Conservation (phyloP, 768 basidiomycete genomes). For the Rhizopogon vesiculosus region DNA sequence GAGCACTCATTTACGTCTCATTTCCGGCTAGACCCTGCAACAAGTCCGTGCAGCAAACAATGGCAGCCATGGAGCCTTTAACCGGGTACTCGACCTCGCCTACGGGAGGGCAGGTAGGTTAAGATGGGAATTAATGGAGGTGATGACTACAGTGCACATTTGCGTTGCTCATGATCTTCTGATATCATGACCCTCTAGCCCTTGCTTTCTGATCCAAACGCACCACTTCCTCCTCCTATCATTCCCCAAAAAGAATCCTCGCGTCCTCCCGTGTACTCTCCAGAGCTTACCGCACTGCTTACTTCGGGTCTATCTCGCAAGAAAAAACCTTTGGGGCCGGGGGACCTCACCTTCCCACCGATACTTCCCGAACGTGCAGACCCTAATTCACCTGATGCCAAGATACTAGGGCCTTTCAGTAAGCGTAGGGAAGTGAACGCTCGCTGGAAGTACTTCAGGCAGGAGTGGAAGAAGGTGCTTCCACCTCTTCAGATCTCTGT, state of each 20-base stretch:
- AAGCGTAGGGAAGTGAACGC: constrained; percentile 72
- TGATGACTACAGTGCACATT: constrained; percentile 19
- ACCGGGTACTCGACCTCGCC: constrained; percentile 58
- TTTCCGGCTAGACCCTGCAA: constrained; percentile 42
- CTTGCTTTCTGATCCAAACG: constrained; percentile 43
- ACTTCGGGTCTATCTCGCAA: constrained; percentile 42
- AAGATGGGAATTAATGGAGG: constrained; percentile 64
- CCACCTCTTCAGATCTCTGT: constrained; percentile 56
- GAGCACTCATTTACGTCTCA: background rate
- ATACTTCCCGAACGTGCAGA: constrained; percentile 54
- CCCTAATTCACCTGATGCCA: constrained; percentile 52
- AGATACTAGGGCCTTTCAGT: constrained; percentile 60
- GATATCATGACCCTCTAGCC: constrained; percentile 36
- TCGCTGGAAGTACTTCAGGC: constrained; percentile 59
- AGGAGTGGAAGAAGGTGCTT: constrained; percentile 48
- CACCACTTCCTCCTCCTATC: constrained; percentile 39
- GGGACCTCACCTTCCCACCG: constrained; percentile 45
- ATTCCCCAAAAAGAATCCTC: constrained; percentile 49
- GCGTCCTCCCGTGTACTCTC: constrained; percentile 61
- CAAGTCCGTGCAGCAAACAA: constrained; percentile 51
- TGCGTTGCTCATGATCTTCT: constrained; percentile 2
- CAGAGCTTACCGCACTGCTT: constrained; percentile 59
- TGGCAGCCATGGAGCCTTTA: constrained; percentile 46
- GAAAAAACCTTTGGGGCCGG: constrained; percentile 38
- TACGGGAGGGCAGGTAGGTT: constrained; percentile 76